These are phyloP conservation scores for Backusella tarrabulga DNA, from an alignment of 192 early-diverging fungal genomes.

Conservation along the genomic window DNA sequence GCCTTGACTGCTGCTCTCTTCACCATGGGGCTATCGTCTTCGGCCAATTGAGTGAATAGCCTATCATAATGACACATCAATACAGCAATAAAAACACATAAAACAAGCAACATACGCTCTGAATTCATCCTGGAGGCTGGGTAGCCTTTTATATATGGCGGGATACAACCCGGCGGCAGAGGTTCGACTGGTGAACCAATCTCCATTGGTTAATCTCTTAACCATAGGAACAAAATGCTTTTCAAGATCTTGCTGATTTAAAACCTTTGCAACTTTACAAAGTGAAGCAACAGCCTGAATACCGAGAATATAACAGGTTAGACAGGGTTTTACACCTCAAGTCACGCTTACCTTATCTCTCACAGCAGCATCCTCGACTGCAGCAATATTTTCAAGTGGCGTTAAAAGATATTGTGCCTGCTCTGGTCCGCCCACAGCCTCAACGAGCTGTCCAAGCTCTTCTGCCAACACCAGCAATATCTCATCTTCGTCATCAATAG, in stretches of 20 bases:
- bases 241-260: conserved; percentile 81
- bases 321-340: too few relatives aligned
- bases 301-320: conserved; percentile 10
- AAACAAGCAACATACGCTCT: conserved; percentile 56
- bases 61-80: conserved; percentile 31
- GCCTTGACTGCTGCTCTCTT: conserved; percentile 87
- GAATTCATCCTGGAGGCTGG: conserved; percentile 80
- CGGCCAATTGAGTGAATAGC: conserved; percentile 76
- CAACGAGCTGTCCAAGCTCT: conserved; percentile 87
- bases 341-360: conserved; percentile 78
- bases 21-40: conserved; percentile 98
- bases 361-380: conserved; percentile 94
- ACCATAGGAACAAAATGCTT: conserved; percentile 88
- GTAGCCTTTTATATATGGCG: conserved; percentile 68
- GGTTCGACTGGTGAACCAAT: conserved; percentile 96
- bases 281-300: conserved; percentile 89
- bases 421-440: conserved; percentile 89
- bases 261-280: conserved; percentile 70
- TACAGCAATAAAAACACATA: neutral
- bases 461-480: conserved; percentile 90
- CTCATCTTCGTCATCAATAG: conserved; percentile 98
- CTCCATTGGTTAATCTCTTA: conserved; percentile 83
- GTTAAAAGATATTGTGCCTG: conserved; percentile 83
- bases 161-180: conserved; percentile 92
- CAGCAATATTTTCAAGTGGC: conserved; percentile 92